Evolutionary conservation across 2,329 filamentous ascomycete genomes (phyloP).

Genomic region (Chaetothyriales sp.): DNA sequence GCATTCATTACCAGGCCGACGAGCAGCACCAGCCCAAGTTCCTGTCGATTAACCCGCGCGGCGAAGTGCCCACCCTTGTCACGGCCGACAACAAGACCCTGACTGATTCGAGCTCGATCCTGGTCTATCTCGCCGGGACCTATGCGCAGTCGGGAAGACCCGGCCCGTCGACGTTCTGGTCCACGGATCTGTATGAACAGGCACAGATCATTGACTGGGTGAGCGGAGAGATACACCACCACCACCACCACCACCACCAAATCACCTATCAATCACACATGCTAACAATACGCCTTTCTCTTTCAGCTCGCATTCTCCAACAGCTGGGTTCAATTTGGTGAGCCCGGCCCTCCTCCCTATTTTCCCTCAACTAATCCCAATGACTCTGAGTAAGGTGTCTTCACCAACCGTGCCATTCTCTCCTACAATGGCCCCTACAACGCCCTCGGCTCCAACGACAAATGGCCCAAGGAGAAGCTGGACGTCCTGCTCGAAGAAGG

Average conservation of each 20-base stretch:
- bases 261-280: no score
- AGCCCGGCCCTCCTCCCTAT: neutral
- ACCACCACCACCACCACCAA: no score
- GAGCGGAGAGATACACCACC: neutral
- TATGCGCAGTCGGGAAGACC: neutral
- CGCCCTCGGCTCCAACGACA: constrained; percentile 2
- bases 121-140: constrained; percentile 5
- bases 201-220: constrained; percentile 7
- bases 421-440: constrained; percentile 12
- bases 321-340: constrained; percentile 2
- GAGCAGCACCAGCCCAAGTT: constrained; percentile 22
- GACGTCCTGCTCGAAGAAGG: constrained; percentile 9
- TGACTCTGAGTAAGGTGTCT: neutral
- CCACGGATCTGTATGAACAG: constrained; percentile 3
- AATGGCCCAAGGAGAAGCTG: neutral
- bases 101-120: constrained; percentile 5
- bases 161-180: constrained; percentile 5
- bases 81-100: constrained; percentile 3
- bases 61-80: constrained; percentile 44
- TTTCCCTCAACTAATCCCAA: no score
- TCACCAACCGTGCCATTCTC: constrained; percentile 14
- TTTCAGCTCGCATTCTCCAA: constrained; percentile 4
- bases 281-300: neutral
- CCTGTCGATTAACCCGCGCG: constrained; percentile 44
- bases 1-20: neutral